phyloP scores from a whole-genome alignment of 805 yeast genomes.

The Saccharomycopsis fibuligera region DNA sequence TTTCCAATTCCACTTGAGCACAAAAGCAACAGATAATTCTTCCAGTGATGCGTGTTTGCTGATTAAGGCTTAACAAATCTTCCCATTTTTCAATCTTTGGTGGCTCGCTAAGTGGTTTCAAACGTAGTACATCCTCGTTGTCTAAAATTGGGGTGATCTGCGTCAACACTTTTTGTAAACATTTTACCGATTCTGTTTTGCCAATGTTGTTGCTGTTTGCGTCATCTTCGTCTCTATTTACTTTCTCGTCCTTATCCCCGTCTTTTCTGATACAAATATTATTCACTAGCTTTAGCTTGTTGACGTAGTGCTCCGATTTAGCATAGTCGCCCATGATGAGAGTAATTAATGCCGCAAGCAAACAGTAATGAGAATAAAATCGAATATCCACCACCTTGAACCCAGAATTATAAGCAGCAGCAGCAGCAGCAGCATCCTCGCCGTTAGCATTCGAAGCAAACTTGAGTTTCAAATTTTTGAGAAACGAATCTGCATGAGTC shows the following conservation, averaged over 20 bases:
- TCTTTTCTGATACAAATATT: too few relatives aligned
- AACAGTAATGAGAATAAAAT: slow-evolving; percentile 14
- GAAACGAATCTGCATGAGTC: slow-evolving; percentile 23
- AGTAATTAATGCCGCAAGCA: slow-evolving; percentile 23
- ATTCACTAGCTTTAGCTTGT: slow-evolving; percentile 1
- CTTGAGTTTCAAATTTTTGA: slow-evolving; percentile 3
- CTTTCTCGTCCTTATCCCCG: too few relatives aligned
- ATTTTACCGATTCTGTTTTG: not conserved
- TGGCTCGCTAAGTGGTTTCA: slow-evolving; percentile 3
- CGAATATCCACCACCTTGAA: slow-evolving; percentile 5
- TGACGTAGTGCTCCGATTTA: slow-evolving; percentile 10
- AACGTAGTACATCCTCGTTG: slow-evolving; percentile 10
- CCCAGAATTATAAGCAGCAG: not conserved
- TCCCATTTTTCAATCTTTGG: slow-evolving; percentile 22
- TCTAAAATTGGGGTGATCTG: slow-evolving; percentile 25
- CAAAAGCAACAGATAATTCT: slow-evolving; percentile 32
- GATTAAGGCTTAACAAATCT: slow-evolving; percentile 24
- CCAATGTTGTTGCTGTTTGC: not conserved
- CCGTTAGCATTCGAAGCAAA: not conserved
- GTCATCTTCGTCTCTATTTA: too few relatives aligned
- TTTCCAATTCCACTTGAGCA: slow-evolving; percentile 27
- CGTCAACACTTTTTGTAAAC: slow-evolving; percentile 21
- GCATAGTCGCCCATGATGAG: slow-evolving; percentile 25
- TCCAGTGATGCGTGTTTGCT: slow-evolving; percentile 29
- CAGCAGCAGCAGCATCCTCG: not conserved